These are phyloP conservation scores for Bryoglossum gracile DNA, from an alignment of 495 filamentous ascomycete species.

Conservation along the genomic window DNA sequence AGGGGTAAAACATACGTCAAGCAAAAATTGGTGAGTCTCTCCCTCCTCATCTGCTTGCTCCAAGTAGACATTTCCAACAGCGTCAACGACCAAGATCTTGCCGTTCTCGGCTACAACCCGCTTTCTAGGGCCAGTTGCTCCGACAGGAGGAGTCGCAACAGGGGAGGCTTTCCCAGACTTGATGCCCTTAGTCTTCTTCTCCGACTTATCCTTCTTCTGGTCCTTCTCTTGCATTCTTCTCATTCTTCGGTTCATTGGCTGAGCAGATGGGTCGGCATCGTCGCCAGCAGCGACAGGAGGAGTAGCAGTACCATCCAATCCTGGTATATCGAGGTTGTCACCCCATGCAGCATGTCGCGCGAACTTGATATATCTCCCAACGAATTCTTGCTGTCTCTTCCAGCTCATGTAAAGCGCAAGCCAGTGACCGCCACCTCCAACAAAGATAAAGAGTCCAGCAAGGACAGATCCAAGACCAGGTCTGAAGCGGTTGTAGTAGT, in stretches of 20 bases:
- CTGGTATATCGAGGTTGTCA: constrained; percentile 62
- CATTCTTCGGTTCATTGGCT: constrained; percentile 75
- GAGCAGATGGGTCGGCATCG: constrained; percentile 36
- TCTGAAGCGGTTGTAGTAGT: constrained; percentile 91
- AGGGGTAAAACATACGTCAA: constrained; percentile 54
- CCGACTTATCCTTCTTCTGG: constrained; percentile 53
- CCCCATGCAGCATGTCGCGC: constrained; percentile 87
- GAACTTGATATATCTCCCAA: constrained; percentile 83
- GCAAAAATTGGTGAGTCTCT: constrained; percentile 67
- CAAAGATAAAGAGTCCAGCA: constrained; percentile 72
- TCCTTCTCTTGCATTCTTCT: constrained; percentile 82
- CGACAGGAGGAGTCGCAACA: constrained; percentile 42
- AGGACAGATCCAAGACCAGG: constrained; percentile 83
- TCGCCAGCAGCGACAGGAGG: constrained; percentile 36
- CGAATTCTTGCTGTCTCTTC: constrained; percentile 84
- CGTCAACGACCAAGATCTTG: constrained; percentile 89
- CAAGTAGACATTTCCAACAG: constrained; percentile 81
- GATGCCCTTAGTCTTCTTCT: constrained; percentile 30
- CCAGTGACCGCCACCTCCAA: constrained; percentile 82
- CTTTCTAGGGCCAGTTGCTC: constrained; percentile 60
- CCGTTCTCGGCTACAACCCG: constrained; percentile 87
- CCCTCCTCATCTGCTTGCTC: constrained; percentile 87
- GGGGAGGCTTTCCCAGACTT: constrained; percentile 45
- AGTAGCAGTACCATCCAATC: constrained; percentile 45
- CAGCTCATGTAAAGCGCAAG: constrained; percentile 72